A percentile compares a stretch with the other conserved stretches of the same genome.
phyloP scores from a whole-genome alignment of 169 alveolate genomes.

The Prorocentrum cordatum region DNA sequence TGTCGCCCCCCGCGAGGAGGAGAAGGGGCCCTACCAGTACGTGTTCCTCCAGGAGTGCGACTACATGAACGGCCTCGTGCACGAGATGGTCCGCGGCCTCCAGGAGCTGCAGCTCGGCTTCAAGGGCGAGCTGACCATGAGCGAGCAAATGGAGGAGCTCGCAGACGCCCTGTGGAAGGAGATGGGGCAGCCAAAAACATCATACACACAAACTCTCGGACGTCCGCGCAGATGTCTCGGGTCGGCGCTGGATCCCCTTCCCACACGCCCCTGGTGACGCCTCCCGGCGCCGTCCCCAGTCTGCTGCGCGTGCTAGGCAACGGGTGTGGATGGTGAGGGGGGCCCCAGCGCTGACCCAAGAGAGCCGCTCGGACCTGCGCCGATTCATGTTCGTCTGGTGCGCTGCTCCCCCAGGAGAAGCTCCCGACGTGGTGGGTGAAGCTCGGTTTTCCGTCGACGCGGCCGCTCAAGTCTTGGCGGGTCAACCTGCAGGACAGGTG shows the following conservation, averaged over 20 bases:
- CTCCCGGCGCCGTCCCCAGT: slow-evolving; percentile 82
- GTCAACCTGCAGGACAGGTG: slow-evolving; percentile 76
- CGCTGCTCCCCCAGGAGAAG: slow-evolving; percentile 81
- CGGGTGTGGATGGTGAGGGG: too few species aligned
- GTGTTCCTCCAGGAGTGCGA: slow-evolving; percentile 87
- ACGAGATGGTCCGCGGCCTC: slow-evolving; percentile 75
- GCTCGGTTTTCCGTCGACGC: slow-evolving; percentile 58
- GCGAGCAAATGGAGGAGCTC: slow-evolving; percentile 58
- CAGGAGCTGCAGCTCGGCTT: slow-evolving; percentile 87
- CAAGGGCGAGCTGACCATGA: slow-evolving; percentile 80
- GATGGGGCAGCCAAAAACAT: too few species aligned
- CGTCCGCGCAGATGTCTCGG: too few species aligned
- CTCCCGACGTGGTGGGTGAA: slow-evolving; percentile 79
- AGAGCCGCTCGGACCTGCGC: slow-evolving; percentile 86
- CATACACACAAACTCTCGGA: too few species aligned
- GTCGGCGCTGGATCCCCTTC: not conserved
- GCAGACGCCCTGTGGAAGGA: too few species aligned
- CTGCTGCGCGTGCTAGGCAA: too few species aligned
- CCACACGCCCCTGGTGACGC: not conserved
- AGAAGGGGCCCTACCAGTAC: slow-evolving; percentile 86
- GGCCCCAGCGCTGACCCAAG: slow-evolving; percentile 77
- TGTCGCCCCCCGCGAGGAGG: too few species aligned
- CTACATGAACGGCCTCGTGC: slow-evolving; percentile 83
- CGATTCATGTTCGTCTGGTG: slow-evolving; percentile 85
- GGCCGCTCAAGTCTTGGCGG: slow-evolving; percentile 62